Base-by-base conservation (phyloP, 352 stramenopile species). In the Globisporangium echinulatum region DNA sequence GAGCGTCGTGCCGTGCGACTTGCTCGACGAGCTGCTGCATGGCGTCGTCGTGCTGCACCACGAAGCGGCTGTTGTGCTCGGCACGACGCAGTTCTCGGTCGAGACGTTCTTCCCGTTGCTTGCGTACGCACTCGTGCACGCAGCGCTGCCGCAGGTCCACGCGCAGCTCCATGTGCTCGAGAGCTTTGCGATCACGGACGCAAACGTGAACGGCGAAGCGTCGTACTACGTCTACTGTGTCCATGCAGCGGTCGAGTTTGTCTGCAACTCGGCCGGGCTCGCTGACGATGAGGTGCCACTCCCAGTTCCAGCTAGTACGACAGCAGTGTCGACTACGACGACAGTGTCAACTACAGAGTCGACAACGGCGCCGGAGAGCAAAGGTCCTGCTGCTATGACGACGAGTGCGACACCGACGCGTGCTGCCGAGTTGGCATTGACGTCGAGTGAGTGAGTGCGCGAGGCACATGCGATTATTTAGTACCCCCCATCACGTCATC, bases 161-260 rank as follows among this genome's bases (percentile, higher is more conserved):
- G 81, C 85, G 13, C 82, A 92, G 44, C 68, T 94, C 50, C 81
- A 94, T 71, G 56, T 92, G 59, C 66, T 94, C 36, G 85, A 94
- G 63, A 87, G 88, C 51, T 94, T 77, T 17, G 85, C 85, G n/a
- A 90, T 94, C 67, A 88, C 74, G 37, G 73, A 68, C 42, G 69
- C 79, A 15, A 94, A 92, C 50, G 77, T 74, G 36, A 94, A 92
- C 38, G 85, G 85, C 7, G 85, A 94, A 62, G 85, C 92, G 56
- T 90, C 85, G n/a, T 94, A 94, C 61, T 94, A 94, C 60, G 85
- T 94, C 14, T 94, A 94, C 54, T 94, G 85, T 60, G 82, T 94
- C 14, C 85, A 94, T 46, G 82, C 81, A 0, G 85, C 85, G 3
- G 79, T 94, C 17, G 85, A 94, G 68, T 90, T 87, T 64, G 71